Conservation (phyloP, 2,329 filamentous ascomycete genomes). For the Penicillium sp. region DNA sequence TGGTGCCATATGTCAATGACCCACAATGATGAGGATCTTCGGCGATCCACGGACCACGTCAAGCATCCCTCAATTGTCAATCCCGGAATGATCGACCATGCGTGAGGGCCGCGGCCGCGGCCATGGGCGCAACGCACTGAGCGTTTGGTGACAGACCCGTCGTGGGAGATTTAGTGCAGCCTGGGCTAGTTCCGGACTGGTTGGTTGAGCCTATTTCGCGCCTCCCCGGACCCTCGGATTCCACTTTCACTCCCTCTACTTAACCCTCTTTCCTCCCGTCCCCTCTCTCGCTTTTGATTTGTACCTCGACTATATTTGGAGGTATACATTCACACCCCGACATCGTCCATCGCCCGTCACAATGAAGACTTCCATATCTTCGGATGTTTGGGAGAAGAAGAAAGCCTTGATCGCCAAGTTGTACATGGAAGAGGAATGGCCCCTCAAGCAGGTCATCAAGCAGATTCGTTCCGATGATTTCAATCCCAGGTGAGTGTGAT, state of each 20-base stretch:
- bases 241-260: background rate
- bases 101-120: background rate
- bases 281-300: background rate
- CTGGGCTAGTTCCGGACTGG: background rate
- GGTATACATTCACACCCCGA: background rate
- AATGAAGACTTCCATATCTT: slow-evolving; percentile 46
- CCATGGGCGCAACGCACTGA: background rate
- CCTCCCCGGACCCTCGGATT: slow-evolving; percentile 10
- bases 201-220: slow-evolving; percentile 9
- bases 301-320: slow-evolving; percentile 11
- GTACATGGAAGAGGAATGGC: slow-evolving; percentile 47
- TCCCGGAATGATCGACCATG: slow-evolving; percentile 21
- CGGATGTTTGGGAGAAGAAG: slow-evolving; percentile 46
- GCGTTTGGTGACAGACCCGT: background rate
- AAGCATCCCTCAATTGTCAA: slow-evolving; percentile 17
- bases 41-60: slow-evolving; percentile 13
- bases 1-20: slow-evolving; percentile 21
- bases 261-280: background rate
- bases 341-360: slow-evolving; percentile 8
- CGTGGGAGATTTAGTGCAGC: background rate
- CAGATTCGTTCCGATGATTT: slow-evolving; percentile 44
- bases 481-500: slow-evolving; percentile 40
- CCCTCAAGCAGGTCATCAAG: slow-evolving; percentile 46
- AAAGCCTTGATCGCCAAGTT: slow-evolving; percentile 41
- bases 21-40: slow-evolving; percentile 4